Base-by-base conservation (phyloP, 495 filamentous ascomycete species). In the Penicillium chermesinum region DNA sequence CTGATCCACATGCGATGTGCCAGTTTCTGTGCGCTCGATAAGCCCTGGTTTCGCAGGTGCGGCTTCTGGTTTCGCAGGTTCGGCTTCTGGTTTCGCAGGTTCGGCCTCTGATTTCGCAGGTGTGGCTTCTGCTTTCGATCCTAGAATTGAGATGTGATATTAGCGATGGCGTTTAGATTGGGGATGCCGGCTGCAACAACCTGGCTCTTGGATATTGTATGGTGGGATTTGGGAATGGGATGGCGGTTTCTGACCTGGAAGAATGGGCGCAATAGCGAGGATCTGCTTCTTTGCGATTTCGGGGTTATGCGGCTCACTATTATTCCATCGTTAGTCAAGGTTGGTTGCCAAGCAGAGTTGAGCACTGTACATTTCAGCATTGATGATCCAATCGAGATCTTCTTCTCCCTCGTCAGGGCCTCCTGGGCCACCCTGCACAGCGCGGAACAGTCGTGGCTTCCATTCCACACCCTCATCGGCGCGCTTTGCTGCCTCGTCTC, bases 341-440 rank as follows among this genome's bases (percentile, higher is more conserved):
- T 6, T 21, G 10, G 13, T 20, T 22, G 16, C 16, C 20, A 10
- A 15, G 22, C 8, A 12, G 0, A 0, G 46, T n/a, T 7, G 37
- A 20, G 20, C 20, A 67, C 85, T 69, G n/a, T 70, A 96, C 89
- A 97, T 82, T 50, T 85, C 72, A 10, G 94, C 86, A 61, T 89
- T 85, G 58, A 99, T 85, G 57, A 97, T 89, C 88, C 88, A 99
- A 65, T 99, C 94, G 17, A 99, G 72, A 48, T 86, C 85, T 53
- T 84, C 83, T 58, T 95, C 89, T 14, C 90, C 91, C 55, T 94
- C 91, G 41, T 88, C 87, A 6, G 75, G 55, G 12, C 84, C 86
- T 33, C 81, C 82, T 14, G 82, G 82, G 2, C 88, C 88, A 25
- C 84, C 85, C 20, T 79, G 76, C 8, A 94, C 83, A 44, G 60